Evolutionary conservation across 345 rosid species (phyloP), one percentile per base, ranked within the genome.

Genomic region (Nasturtium officinale): DNA sequence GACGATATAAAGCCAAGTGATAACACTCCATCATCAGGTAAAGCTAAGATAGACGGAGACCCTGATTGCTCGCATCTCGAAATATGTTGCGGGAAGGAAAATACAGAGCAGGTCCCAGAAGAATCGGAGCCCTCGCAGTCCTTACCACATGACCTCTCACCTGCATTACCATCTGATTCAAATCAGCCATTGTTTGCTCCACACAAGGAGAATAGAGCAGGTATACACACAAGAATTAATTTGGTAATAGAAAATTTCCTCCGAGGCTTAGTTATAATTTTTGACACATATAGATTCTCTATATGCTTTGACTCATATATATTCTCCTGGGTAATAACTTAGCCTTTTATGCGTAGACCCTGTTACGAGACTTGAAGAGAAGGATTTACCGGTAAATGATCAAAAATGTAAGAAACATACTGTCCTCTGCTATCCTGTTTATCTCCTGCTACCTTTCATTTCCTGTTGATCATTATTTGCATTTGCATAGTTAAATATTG

Each of bases 1-100:
- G 84, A 79, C 48, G 83, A 88, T 62, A 65, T 78, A 75, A 79
- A 81, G 78, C 80, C 85, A 66, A 80, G 75, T 66, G 81, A 80
- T 79, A 76, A 61, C 48, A 35, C 52, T 74, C 56, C 77, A 12
- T 69, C 82, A 28, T 42, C 48, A 38, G 71, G 70, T 69, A 84
- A 80, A 79, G 71, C 73, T 71, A 76, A 71, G 17, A 61, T 78
- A 72, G 81, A 63, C 59, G 52, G 78, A 79, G 83, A 78, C 68
- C 74, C 55, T 60, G 47, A 62, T 65, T 74, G 46, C 65, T 62
- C 57, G n/a, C 67, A 70, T 57, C 58, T 45, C 64, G 83, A 80
- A 55, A 65, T 66, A 73, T 52, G 69, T 32, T 55, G 50, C 74
- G 80, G 62, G 69, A 83, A 69, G 74, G 79, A 62, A 68, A 77